Evolutionary conservation across 1,139 yeast genomes (phyloP), one percentile per base, ranked within the genome.

Genomic region (Saccharomyces hybrid): DNA sequence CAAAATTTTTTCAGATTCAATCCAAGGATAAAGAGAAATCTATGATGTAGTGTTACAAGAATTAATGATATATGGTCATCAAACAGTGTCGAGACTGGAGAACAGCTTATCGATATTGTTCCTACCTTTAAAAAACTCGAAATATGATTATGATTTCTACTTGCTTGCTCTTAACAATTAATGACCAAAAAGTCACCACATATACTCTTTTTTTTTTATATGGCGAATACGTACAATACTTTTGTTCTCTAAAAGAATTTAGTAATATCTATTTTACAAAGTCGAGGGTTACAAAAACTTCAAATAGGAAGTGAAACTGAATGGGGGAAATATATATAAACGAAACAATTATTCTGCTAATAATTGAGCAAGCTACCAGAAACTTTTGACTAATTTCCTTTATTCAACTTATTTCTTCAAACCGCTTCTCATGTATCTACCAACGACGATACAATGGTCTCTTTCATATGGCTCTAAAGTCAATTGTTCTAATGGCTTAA

Each of bases 381-480:
- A 9, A 38, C 44, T 19, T 38, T 14, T 28, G 32, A 28, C 32
- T 28, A 23, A 13, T 46, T 14, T 28, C 48, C 32, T 38, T 38
- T 38, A 38, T 23, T 32, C 38, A 46, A 29, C 48, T 50, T 63
- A 65, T 61, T 65, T 65, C 64, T 65, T 65, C 64, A 73, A 68
- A 57, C 95, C 95, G 70, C 95, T 84, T 84, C 99, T 88, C 81
- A 86, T 79, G 81, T 93, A 93, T 76, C 86, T 84, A 73, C 98
- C 99, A 71, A 93, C 91, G 67, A 93, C 98, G 71, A 93, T 87
- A 86, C 98, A 91, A 80, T 93, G 99, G 74, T 93, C 99, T 82
- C 99, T 89, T 83, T 93, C 98, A 78, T 91, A 91, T 75, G 98
- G 98, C 81, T 93, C 99, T 76, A 93, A 82, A 55, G 99, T 93